Base-by-base conservation (phyloP, 768 basidiomycete genomes). In the Suillus sp. region DNA sequence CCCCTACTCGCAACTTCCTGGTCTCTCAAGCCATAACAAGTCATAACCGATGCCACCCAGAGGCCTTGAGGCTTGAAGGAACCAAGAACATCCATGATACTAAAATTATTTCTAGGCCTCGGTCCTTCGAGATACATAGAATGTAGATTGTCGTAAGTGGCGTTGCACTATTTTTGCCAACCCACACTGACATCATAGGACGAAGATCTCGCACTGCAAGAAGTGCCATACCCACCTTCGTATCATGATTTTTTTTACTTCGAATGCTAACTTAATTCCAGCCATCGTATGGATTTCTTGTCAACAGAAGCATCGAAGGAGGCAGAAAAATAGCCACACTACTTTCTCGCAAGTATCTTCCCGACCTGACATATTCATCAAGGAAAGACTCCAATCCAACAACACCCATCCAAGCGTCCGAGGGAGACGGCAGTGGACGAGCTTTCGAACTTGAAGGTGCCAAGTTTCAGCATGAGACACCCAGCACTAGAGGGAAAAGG, bases 81-180 rank as follows among this genome's bases (percentile, higher is more conserved):
- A 5, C 8, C 35, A 27, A 18, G 16, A 38, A 20, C 25, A 37
- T 37, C 2, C 18, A 32, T 27, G 14, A 30, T 34, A n/a, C 54
- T 59, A 25, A 42, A 32, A 42, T 51, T 18, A 25, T 50, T 56
- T 35, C 18, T 42, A 59, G 63, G 59, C 48, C 20, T 30, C 35
- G 47, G 13, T 64, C 14, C 35, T 60, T 11, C 63, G 65, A 18
- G 30, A 18, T 18, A 30, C 27, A 30, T 47, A 45, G 11, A 7
- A 65, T 56, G 5, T 20, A 35, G 25, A 25, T 53, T 14, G 22
- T 64, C 14, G 65, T 47, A 16, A 22, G 37, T 51, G 64, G 38
- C 37, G 38, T 64, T 16, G 45, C 16, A 18, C 35, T 60, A 11
- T 65, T 65, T 48, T 65, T 27, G 55, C 61, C 25, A 63, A 59